phyloP scores from a whole-genome alignment of 148 eudicot genomes.

The Amaranthus cruentus region DNA sequence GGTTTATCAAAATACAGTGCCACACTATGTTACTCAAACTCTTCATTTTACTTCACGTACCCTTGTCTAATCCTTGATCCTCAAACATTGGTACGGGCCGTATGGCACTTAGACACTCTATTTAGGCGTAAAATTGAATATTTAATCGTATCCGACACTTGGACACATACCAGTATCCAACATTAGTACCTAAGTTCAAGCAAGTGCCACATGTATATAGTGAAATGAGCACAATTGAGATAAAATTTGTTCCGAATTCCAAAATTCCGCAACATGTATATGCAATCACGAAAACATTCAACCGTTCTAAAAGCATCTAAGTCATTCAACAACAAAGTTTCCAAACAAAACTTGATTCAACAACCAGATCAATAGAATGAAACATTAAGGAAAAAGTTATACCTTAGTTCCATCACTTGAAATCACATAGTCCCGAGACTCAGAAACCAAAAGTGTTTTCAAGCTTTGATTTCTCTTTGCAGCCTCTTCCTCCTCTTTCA shows the following conservation, averaged over 20 bases:
- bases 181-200: too few relatives aligned
- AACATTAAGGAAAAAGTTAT: not conserved
- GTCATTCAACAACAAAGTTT: not conserved
- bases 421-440: constrained; percentile 43
- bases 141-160: too few relatives aligned
- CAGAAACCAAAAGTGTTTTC: constrained; percentile 39
- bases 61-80: too few relatives aligned
- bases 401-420: constrained; percentile 39
- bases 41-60: too few relatives aligned
- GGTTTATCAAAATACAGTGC: not conserved
- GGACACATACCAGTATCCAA: too few relatives aligned
- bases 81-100: too few relatives aligned
- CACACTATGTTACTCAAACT: too few relatives aligned
- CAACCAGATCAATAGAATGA: not conserved
- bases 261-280: not conserved
- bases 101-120: too few relatives aligned
- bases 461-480: constrained; percentile 41
- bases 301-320: not conserved
- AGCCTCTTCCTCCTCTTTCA: constrained; percentile 48
- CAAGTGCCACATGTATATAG: not conserved
- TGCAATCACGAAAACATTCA: not conserved
- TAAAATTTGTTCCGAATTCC: not conserved
- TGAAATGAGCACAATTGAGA: not conserved
- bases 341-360: not conserved
- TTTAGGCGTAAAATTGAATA: too few relatives aligned